phyloP scores from a whole-genome alignment of 352 stramenopile genomes.

The Blastocystis sp. region DNA sequence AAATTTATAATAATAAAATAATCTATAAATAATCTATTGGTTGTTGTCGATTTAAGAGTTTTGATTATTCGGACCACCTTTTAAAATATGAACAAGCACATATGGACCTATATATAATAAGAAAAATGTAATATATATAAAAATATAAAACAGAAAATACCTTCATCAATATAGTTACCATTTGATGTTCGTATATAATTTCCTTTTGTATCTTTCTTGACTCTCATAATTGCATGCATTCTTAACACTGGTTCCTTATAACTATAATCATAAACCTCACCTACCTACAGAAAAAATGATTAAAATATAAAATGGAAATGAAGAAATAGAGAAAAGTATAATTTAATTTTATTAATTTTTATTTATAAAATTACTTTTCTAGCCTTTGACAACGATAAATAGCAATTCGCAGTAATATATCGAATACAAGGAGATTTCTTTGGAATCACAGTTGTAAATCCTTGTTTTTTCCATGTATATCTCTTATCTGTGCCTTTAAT shows the following conservation, averaged over 20 bases:
- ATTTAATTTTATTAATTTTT: no score
- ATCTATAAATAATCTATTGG: no score
- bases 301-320: neutral
- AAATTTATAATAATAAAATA: no score
- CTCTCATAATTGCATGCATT: slow-evolving; percentile 36
- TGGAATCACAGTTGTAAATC: slow-evolving; percentile 35
- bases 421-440: slow-evolving; percentile 24
- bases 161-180: slow-evolving; percentile 35
- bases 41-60: no score
- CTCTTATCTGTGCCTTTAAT: slow-evolving; percentile 28
- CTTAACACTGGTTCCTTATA: slow-evolving; percentile 31
- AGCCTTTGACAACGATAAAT: slow-evolving; percentile 31
- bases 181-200: slow-evolving; percentile 26
- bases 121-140: no score
- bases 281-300: slow-evolving; percentile 12
- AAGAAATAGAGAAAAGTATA: no score
- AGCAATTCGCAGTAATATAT: slow-evolving; percentile 36
- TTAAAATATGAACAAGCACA: slow-evolving; percentile 35
- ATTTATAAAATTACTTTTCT: slow-evolving; percentile 21
- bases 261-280: slow-evolving; percentile 6
- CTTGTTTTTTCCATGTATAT: slow-evolving; percentile 37
- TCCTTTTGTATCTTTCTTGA: slow-evolving; percentile 9
- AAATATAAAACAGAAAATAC: neutral
- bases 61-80: no score
- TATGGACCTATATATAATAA: slow-evolving; percentile 16